These are phyloP conservation scores for Bombardia bombarda DNA, from an alignment of 495 filamentous ascomycete genomes.

Conservation along the genomic window DNA sequence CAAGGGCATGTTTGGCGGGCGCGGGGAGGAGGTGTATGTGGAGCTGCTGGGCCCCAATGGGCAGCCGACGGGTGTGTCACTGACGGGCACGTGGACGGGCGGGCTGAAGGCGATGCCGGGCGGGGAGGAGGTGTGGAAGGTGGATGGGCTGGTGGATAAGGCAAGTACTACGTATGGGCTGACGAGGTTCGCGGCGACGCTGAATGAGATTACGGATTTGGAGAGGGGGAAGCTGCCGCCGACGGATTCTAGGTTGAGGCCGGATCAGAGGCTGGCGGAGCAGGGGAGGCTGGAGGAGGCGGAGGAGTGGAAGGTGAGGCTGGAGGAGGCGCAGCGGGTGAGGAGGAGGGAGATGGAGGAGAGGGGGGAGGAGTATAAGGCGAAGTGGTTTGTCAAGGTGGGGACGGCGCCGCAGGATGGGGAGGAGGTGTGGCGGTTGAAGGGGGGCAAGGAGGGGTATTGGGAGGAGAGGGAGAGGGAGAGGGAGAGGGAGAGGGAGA, in stretches of 20 bases:
- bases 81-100: constrained; percentile 79
- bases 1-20: constrained; percentile 92
- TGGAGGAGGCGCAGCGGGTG: constrained; percentile 79
- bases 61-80: constrained; percentile 47
- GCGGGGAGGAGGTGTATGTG: constrained; percentile 80
- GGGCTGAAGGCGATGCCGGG: constrained; percentile 55
- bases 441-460: constrained; percentile 74
- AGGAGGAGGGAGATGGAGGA: constrained; percentile 71
- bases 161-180: constrained; percentile 75
- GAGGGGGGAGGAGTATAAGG: constrained; percentile 57
- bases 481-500: too few species aligned
- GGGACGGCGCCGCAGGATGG: constrained; percentile 28
- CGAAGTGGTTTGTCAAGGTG: constrained; percentile 75
- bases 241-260: constrained; percentile 76
- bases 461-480: constrained; percentile 75
- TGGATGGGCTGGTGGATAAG: constrained; percentile 65
- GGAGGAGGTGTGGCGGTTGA: constrained; percentile 76
- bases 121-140: constrained; percentile 67
- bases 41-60: constrained; percentile 61
- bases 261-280: constrained; percentile 88
- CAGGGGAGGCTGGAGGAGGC: constrained; percentile 74
- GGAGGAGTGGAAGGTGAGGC: constrained; percentile 69
- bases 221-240: constrained; percentile 65
- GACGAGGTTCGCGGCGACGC: constrained; percentile 71
- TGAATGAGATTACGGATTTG: constrained; percentile 82